Evolutionary conservation across 1,284 basidiomycete genomes (phyloP).

Genomic region (Golubevia sp.): DNA sequence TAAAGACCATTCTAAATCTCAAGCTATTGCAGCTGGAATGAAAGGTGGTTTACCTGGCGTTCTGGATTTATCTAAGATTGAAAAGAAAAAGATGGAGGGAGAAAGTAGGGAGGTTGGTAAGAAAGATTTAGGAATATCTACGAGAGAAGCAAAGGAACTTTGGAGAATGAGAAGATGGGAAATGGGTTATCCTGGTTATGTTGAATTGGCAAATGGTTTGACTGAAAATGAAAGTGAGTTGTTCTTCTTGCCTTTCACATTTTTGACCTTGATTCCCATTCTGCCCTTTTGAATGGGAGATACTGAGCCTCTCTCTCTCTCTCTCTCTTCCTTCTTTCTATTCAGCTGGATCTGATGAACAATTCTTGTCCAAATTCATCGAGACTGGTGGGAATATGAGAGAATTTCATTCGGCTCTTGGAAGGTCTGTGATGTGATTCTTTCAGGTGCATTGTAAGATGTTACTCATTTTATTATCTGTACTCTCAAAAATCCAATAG

Average conservation of each 20-base stretch:
- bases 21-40: background rate
- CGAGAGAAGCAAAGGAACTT: background rate
- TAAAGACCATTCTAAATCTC: background rate
- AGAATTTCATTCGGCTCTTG: slow-evolving; percentile 17
- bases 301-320: too few species aligned
- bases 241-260: too few species aligned
- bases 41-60: background rate
- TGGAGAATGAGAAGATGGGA: background rate
- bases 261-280: too few species aligned
- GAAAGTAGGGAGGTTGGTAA: too few species aligned
- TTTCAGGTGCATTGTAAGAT: too few species aligned
- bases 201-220: background rate
- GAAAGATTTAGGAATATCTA: background rate
- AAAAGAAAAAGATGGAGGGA: background rate
- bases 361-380: slow-evolving; percentile 45
- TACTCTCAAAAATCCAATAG: too few species aligned
- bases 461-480: too few species aligned
- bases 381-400: slow-evolving; percentile 42
- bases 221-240: background rate
- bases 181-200: background rate
- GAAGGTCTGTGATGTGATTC: too few species aligned
- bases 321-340: too few species aligned
- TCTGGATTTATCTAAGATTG: background rate
- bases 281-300: too few species aligned
- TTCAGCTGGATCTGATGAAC: slow-evolving; percentile 22